Evolutionary conservation across 2,329 filamentous ascomycete species (phyloP), one percentile per base, ranked within the genome.

Genomic region (Penicillium sp.): DNA sequence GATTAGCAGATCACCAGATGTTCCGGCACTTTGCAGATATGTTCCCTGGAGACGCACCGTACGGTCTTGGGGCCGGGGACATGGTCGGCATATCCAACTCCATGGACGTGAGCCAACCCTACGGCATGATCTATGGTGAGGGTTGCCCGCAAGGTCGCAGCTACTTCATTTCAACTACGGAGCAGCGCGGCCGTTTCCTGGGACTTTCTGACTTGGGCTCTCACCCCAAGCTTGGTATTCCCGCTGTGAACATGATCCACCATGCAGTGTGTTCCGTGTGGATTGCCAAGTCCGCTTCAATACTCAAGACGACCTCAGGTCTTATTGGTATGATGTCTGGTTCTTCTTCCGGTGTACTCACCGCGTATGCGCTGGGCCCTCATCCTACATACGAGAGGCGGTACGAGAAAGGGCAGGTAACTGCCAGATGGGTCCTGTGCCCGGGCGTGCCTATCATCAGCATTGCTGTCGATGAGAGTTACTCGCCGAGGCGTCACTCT

Each of bases 401-500:
- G 55, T 85, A 88, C 61, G 80, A 82, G 37, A 85, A 86, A 42
- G 92, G 92, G 4, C 89, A 96, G 67, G 83, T 95, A 63, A 96
- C 91, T 39, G 90, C 90, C 33, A 90, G 89, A 64, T 98, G 93
- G 93, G 87, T 91, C 10, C 80, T 98, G 13, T 92, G 91, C 68
- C 95, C 95, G 3, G 95, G 95, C 42, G 92, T 98, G 3, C 95
- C 95, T 0, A 95, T 99, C 59, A 84, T 97, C 53, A 85, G 87
- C 1, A 86, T 99, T 58, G 85, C 85, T 45, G 84, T 96, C 7
- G 95, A 99, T 67, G 92, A 96, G 27, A 86, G 86, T 52, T 95
- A 92, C 73, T 93, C 83, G 49, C 74, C 82, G 26, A 88, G 87
- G 65, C 87, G 93, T 29, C 87, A 88, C 69, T 78, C 83, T 4